Conservation (phyloP, 805 yeast genomes). For the Ogataea nitratoaversa region DNA sequence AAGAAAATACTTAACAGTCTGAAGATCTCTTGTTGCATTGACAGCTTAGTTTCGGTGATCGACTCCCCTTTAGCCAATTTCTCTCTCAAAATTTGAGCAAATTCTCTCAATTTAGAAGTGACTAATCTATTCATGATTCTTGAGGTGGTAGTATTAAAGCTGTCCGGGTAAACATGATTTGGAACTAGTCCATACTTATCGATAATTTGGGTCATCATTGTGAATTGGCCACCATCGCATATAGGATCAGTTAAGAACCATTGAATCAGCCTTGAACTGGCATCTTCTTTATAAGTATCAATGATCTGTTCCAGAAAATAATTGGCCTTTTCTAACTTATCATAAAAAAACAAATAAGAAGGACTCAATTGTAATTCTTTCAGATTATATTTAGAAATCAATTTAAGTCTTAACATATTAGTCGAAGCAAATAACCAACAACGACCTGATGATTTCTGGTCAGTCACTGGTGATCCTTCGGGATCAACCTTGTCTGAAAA, state of each 20-base stretch:
- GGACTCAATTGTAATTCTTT: conserved; percentile 74
- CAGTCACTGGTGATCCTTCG: conserved; percentile 63
- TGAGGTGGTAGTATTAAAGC: conserved; percentile 49
- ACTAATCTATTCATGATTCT: conserved; percentile 54
- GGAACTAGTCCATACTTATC: conserved; percentile 84
- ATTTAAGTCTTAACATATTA: conserved; percentile 62
- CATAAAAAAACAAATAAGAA: conserved; percentile 76
- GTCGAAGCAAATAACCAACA: conserved; percentile 90
- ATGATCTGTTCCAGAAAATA: conserved; percentile 72
- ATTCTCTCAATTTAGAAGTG: conserved; percentile 71
- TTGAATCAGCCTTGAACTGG: conserved; percentile 69
- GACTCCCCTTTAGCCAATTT: conserved; percentile 37
- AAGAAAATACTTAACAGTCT: conserved; percentile 62
- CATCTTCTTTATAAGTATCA: conserved; percentile 61
- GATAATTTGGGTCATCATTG: conserved; percentile 72
- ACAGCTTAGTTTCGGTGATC: conserved; percentile 28
- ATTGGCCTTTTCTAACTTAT: conserved; percentile 81
- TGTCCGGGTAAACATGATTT: conserved; percentile 66
- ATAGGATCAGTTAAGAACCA: conserved; percentile 62
- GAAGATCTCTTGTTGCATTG: conserved; percentile 58
- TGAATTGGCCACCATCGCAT: conserved; percentile 85
- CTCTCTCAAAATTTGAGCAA: conserved; percentile 64
- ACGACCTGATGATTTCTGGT: conserved; percentile 74
- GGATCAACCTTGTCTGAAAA: conserved; percentile 41
- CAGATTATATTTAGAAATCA: conserved; percentile 58